Evolutionary conservation across 306 rosid genomes (phyloP), one percentile per base, ranked within the genome.

Genomic region (Boehmeria nivea): DNA sequence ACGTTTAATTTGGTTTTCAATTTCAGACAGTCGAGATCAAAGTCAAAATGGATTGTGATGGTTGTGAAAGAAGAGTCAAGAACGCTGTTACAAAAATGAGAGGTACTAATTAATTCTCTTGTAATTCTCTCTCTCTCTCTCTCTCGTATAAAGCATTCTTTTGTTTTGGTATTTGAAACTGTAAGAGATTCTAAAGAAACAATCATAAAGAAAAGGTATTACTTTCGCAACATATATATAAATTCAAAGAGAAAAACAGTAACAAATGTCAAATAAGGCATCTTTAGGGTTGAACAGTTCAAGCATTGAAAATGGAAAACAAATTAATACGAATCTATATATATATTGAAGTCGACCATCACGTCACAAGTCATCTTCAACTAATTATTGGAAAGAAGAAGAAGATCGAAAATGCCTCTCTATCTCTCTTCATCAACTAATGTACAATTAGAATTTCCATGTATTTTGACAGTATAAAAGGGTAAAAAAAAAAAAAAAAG

Each of bases 31-130:
- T 83, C 28, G 90, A 86, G 66, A 83, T 86, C 76, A 86, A 86
- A 75, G 87, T 86, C 26, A 86, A 86, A 75, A 86, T 86, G 87
- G 95, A 86, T 64, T 86, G 95, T n/a, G 94, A 86, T 76, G 96
- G 96, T 24, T 88, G 96, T 49, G 96, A 88, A 83, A 63, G 96
- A 63, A 80, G 73, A 72, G 86, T 88, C 37, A 76, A 78, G 78
- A 69, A 82, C 43, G 86, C 88, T 38, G 86, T 82, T 39, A 75
- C 87, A 48, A 39, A 65, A 42, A 82, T 88, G 81, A 85, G 71
- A 88, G 96, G 94, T 87, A 61, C 51, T 11, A 4, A 33, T 5
- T 33, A 33, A 33, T 27, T 52, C 22, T 7, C 18, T n/a, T n/a
- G n/a, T 40, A 20, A 16, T 12, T 42, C 10, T 21, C 18, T 46